Percentiles rank a stretch among this genome's conserved stretches.
These are phyloP conservation scores for Mycena albidolilacea DNA, from an alignment of 768 basidiomycete species.

Conservation along the genomic window DNA sequence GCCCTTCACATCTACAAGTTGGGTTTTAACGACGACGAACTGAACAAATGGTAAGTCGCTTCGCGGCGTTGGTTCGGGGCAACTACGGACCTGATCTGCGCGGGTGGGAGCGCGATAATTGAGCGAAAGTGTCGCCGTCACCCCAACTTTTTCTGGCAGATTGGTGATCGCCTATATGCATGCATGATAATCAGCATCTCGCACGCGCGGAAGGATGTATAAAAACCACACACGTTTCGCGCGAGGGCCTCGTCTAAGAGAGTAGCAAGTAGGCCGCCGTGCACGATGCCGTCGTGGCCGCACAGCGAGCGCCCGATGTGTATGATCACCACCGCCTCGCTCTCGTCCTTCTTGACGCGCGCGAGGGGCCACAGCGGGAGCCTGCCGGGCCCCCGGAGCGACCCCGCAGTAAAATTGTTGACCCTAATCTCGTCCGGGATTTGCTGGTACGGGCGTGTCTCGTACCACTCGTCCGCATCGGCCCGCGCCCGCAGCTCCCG, in stretches of 20 bases:
- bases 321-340: constrained; percentile 76
- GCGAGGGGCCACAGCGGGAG: constrained; percentile 87
- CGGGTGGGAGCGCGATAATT: constrained; percentile 23
- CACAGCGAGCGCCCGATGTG: constrained; percentile 92
- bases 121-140: constrained; percentile 20
- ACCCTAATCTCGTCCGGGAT: constrained; percentile 73
- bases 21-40: constrained; percentile 24
- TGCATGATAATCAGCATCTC: neutral
- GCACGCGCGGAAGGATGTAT: neutral
- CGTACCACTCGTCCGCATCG: constrained; percentile 79
- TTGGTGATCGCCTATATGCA: constrained; percentile 12
- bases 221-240: constrained; percentile 73
- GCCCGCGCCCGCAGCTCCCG: constrained; percentile 59
- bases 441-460: constrained; percentile 78
- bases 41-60: neutral
- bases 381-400: constrained; percentile 90
- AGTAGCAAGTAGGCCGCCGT: constrained; percentile 95
- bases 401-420: constrained; percentile 89
- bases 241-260: constrained; percentile 89
- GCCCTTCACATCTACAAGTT: constrained; percentile 12
- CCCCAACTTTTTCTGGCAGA: constrained; percentile 28
- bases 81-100: constrained; percentile 21
- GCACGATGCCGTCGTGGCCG: constrained; percentile 95
- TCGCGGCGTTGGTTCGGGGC: neutral
- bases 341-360: constrained; percentile 81